A percentile compares a stretch with the other conserved stretches of the same genome.
These are phyloP conservation scores for Hemisphaericaspora xylanilytica DNA, from an alignment of 1,139 yeast species.

Conservation along the genomic window DNA sequence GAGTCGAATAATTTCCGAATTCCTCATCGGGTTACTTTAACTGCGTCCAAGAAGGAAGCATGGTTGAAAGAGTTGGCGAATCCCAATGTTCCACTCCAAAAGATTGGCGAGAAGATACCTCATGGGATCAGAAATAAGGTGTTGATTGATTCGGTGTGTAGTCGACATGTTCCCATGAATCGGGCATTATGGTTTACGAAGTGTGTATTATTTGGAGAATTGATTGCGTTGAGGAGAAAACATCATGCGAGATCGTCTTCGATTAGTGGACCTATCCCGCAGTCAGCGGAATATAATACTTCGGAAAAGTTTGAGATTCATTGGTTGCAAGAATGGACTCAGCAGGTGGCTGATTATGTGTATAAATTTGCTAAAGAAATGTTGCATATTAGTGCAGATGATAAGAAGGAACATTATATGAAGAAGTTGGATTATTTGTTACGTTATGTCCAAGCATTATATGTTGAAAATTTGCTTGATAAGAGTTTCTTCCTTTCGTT, in stretches of 20 bases:
- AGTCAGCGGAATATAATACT: constrained; percentile 10
- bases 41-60: constrained; percentile 77
- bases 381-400: constrained; percentile 23
- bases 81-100: constrained; percentile 59
- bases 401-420: constrained; percentile 47
- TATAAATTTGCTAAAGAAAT: constrained; percentile 50
- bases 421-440: constrained; percentile 56
- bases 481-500: constrained; percentile 59
- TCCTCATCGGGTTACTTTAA: constrained; percentile 85
- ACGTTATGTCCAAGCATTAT: constrained; percentile 60
- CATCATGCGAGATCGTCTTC: constrained; percentile 19
- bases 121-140: constrained; percentile 80
- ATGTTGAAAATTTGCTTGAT: constrained; percentile 66
- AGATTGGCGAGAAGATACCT: constrained; percentile 78
- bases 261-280: constrained; percentile 9
- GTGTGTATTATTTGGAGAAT: constrained; percentile 82
- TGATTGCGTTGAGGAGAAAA: constrained; percentile 63
- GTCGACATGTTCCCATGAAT: constrained; percentile 63
- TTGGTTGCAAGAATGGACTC: constrained; percentile 89
- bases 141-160: constrained; percentile 68
- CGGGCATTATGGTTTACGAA: constrained; percentile 90
- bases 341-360: constrained; percentile 62
- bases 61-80: constrained; percentile 84
- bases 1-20: constrained; percentile 61
- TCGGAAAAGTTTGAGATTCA: constrained; percentile 46